Evolutionary conservation across 768 basidiomycete genomes (phyloP).

Genomic region (Suillus hirtellus): DNA sequence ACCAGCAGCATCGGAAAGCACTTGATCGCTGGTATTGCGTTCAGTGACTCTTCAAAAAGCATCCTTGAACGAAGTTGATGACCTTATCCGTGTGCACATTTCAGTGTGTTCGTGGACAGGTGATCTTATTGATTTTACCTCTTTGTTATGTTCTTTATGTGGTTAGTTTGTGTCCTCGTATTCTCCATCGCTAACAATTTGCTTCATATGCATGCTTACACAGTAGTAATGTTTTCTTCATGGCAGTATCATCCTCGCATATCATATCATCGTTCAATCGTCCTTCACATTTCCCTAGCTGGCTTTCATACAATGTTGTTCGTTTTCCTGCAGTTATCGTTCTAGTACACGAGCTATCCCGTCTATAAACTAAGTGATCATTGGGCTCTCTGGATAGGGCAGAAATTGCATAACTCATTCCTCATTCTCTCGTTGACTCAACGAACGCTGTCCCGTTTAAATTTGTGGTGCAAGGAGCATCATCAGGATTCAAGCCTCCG

Average conservation of each 20-base stretch:
- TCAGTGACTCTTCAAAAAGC: neutral
- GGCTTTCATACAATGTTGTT: slow-evolving; percentile 2
- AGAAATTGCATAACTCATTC: neutral
- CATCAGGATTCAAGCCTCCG: too few relatives aligned
- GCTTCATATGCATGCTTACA: slow-evolving; percentile 2
- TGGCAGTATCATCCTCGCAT: slow-evolving; percentile 8
- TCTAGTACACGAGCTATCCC: slow-evolving; percentile 8
- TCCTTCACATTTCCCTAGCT: neutral
- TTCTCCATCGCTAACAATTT: slow-evolving; percentile 8
- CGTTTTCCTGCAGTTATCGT: slow-evolving; percentile 8
- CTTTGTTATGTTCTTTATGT: slow-evolving; percentile 7
- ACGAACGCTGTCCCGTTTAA: neutral
- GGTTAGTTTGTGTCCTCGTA: neutral
- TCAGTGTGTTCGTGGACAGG: slow-evolving; percentile 6
- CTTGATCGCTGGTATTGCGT: neutral
- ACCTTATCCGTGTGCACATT: neutral
- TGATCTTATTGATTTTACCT: slow-evolving; percentile 4
- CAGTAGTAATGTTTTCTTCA: slow-evolving; percentile 3
- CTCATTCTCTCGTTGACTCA: neutral
- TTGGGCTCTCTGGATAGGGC: slow-evolving; percentile 5
- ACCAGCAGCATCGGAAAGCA: slow-evolving; percentile 1
- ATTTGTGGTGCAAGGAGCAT: neutral
- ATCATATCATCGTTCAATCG: slow-evolving; percentile 5
- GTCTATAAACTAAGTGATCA: slow-evolving; percentile 1
- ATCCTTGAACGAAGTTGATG: slow-evolving; percentile 3